phyloP scores from a whole-genome alignment of 1,139 yeast genomes.

The Geotrichum reessii region DNA sequence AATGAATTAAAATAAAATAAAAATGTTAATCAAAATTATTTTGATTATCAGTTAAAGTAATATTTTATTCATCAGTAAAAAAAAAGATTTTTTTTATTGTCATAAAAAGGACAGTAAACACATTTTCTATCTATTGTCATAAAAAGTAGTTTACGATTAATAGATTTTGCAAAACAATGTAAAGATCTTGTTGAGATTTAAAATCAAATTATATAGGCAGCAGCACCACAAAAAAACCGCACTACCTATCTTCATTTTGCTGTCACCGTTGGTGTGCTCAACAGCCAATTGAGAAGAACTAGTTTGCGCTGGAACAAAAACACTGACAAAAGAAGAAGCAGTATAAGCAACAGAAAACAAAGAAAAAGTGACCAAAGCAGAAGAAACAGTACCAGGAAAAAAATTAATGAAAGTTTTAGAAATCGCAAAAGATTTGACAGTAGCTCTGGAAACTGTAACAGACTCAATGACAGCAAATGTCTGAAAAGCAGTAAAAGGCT shows the following conservation, averaged over 20 bases:
- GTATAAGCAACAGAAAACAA: not conserved
- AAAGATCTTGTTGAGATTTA: not conserved
- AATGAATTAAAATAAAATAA: too few relatives aligned
- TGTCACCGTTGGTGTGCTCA: not conserved
- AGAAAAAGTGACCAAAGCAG: not conserved
- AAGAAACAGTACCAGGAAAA: conserved; percentile 6
- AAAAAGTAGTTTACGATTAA: too few relatives aligned
- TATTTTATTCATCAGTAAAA: not conserved
- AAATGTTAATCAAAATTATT: too few relatives aligned
- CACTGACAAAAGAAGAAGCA: not conserved
- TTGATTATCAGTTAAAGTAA: too few relatives aligned
- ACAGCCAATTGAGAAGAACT: not conserved
- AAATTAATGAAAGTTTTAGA: not conserved
- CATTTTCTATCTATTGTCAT: too few relatives aligned
- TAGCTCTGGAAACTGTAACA: not conserved
- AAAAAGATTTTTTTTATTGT: not conserved
- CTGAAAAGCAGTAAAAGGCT: not conserved
- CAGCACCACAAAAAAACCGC: conserved; percentile 6
- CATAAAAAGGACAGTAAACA: not conserved
- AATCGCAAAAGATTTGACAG: not conserved
- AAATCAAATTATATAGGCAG: conserved; percentile 1
- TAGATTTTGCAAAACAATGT: not conserved
- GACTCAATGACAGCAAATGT: too few relatives aligned
- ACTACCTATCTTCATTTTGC: too few relatives aligned
- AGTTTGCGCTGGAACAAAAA: not conserved